phyloP scores from a whole-genome alignment of 177 flowering plant species.

The Viscum album region DNA sequence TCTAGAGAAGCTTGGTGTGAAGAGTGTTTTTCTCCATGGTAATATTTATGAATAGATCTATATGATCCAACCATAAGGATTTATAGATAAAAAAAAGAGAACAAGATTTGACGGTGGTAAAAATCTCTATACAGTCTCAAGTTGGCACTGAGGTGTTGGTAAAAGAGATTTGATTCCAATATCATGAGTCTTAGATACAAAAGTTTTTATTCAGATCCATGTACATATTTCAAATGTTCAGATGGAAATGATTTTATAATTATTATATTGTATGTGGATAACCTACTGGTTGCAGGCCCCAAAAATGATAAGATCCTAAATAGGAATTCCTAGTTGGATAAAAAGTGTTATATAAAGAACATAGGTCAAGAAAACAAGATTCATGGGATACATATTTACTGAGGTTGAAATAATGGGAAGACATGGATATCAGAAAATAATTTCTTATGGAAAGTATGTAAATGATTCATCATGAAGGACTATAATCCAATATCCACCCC shows the following conservation, averaged over 20 bases:
- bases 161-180: not conserved
- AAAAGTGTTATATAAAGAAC: not conserved
- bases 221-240: too few relatives aligned
- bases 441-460: too few relatives aligned
- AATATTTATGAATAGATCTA: not conserved
- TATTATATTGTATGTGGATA: too few relatives aligned
- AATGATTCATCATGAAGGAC: not conserved
- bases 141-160: not conserved
- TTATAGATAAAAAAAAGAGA: not conserved
- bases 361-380: not conserved
- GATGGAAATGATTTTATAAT: too few relatives aligned
- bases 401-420: not conserved
- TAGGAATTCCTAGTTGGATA: not conserved
- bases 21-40: not conserved
- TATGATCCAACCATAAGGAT: not conserved
- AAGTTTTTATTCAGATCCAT: not conserved
- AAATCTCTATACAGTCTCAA: not conserved
- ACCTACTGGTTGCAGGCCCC: not conserved
- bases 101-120: not conserved
- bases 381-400: not conserved
- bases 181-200: not conserved
- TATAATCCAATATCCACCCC: too few relatives aligned
- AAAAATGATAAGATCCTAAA: not conserved
- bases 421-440: not conserved
- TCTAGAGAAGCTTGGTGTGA: not conserved